Conservation (phyloP, 306 rosid genomes). For the Quercus robur region DNA sequence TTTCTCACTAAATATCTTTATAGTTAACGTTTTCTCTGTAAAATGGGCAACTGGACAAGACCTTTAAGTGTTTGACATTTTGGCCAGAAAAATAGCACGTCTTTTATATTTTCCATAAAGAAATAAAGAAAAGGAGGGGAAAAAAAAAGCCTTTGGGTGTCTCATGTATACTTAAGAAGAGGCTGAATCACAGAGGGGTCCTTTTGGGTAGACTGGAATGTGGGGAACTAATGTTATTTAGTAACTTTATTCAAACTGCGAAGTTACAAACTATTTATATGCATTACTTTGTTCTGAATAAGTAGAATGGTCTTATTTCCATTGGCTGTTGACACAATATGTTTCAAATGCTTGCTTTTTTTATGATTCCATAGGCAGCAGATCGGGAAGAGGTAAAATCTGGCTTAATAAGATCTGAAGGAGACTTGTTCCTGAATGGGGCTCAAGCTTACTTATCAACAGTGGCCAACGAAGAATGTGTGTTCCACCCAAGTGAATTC, state of each 20-base stretch:
- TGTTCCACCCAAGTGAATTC: constrained; percentile 66
- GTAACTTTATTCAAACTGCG: not conserved
- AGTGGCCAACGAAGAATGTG: constrained; percentile 25
- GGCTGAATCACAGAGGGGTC: not conserved
- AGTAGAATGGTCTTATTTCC: not conserved
- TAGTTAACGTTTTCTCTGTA: not conserved
- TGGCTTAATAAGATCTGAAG: constrained; percentile 52
- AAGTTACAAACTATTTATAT: not conserved
- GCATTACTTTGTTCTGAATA: not conserved
- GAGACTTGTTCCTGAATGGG: constrained; percentile 60
- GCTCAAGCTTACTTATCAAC: constrained; percentile 38
- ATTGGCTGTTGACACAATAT: not conserved
- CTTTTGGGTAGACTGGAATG: not conserved
- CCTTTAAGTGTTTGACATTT: not conserved
- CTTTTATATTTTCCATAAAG: not conserved
- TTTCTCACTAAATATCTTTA: not conserved
- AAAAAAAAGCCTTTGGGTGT: not conserved
- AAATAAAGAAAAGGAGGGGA: not conserved
- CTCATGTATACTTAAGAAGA: not conserved
- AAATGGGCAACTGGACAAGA: not conserved
- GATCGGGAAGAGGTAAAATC: constrained; percentile 42
- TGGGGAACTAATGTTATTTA: not conserved
- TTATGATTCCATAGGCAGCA: constrained; percentile 37
- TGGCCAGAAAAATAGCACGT: not conserved
- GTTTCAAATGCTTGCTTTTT: constrained; percentile 20